Percentiles rank a stretch among this genome's conserved stretches.
These are phyloP conservation scores for Oehlia diaphana DNA, from an alignment of 192 early-diverging fungal genomes.

Conservation along the genomic window DNA sequence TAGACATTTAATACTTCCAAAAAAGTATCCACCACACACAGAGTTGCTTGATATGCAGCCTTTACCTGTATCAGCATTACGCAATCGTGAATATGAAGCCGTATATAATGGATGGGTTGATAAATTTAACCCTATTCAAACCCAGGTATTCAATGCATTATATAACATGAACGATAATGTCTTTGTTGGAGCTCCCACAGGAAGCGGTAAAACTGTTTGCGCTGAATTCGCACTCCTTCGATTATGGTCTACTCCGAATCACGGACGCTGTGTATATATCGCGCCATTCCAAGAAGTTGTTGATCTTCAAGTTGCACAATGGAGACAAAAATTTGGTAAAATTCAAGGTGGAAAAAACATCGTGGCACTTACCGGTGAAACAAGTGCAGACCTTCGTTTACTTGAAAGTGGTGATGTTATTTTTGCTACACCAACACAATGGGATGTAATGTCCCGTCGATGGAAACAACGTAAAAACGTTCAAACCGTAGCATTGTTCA, in stretches of 20 bases:
- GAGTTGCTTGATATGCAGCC: slow-evolving; percentile 94
- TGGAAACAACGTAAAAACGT: slow-evolving; percentile 97
- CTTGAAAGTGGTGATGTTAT: slow-evolving; percentile 92
- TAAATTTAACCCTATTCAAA: slow-evolving; percentile 94
- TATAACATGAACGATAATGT: slow-evolving; percentile 88
- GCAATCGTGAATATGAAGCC: slow-evolving; percentile 72
- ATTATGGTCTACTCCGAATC: slow-evolving; percentile 67
- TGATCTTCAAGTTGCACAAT: slow-evolving; percentile 72
- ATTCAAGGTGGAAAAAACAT: slow-evolving; percentile 88
- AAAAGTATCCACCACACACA: slow-evolving; percentile 91
- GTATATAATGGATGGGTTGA: slow-evolving; percentile 60
- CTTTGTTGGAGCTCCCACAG: slow-evolving; percentile 90
- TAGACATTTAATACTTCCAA: slow-evolving; percentile 87
- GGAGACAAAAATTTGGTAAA: slow-evolving; percentile 76
- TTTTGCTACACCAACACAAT: slow-evolving; percentile 84
- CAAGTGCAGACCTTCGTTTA: slow-evolving; percentile 84
- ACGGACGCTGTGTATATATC: slow-evolving; percentile 84
- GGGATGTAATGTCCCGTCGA: slow-evolving; percentile 92
- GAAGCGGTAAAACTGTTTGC: slow-evolving; percentile 92
- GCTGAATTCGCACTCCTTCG: slow-evolving; percentile 95
- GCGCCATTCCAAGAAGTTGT: slow-evolving; percentile 88
- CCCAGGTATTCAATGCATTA: slow-evolving; percentile 89
- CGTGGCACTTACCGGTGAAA: slow-evolving; percentile 88
- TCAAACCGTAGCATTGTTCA: slow-evolving; percentile 83
- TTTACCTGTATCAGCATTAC: slow-evolving; percentile 74